These are phyloP conservation scores for Smallanthus sonchifolius DNA, from an alignment of 129 eudicot species.

Conservation along the genomic window DNA sequence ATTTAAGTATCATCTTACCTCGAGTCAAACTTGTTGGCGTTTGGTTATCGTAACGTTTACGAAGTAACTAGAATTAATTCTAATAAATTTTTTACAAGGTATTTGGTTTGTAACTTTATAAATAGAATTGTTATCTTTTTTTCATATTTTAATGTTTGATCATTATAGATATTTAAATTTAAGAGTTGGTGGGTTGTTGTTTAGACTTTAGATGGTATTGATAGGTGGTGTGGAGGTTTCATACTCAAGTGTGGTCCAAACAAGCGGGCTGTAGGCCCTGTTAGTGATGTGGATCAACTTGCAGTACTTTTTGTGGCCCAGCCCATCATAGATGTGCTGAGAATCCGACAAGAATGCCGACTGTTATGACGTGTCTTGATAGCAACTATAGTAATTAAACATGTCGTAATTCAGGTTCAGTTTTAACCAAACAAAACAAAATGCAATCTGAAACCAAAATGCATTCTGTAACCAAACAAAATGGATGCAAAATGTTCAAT, in stretches of 20 bases:
- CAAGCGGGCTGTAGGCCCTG: background rate
- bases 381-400: no score
- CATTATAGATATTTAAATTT: background rate
- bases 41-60: no score
- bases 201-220: background rate
- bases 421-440: no score
- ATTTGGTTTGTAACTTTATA: no score
- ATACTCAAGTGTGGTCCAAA: background rate
- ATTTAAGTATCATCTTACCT: conserved; percentile 3
- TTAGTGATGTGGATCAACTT: background rate
- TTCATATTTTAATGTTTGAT: background rate
- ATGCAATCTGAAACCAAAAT: no score
- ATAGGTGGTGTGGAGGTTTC: background rate
- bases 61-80: no score
- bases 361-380: no score
- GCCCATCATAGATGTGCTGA: background rate
- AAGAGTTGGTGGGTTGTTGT: background rate
- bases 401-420: no score
- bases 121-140: background rate
- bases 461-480: no score
- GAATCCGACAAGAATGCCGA: no score
- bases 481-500: no score
- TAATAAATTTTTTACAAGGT: no score
- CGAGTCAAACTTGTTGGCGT: background rate
- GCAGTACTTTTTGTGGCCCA: background rate